Conservation (phyloP, 2,329 filamentous ascomycete genomes). For the Fusarium floridanum region DNA sequence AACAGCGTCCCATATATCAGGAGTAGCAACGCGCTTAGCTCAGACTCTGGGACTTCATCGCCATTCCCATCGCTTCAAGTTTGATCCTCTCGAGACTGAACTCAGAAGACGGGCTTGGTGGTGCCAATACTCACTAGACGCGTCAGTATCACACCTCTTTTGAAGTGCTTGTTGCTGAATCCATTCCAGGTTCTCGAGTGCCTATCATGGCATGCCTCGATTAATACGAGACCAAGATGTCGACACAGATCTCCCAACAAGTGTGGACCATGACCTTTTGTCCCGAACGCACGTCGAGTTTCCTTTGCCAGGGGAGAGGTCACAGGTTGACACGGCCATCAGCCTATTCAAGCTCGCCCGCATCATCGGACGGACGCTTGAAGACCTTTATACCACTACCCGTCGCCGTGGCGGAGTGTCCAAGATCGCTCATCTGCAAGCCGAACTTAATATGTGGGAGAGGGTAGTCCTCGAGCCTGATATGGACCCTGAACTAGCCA, state of each 20-base stretch:
- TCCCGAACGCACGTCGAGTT: constrained; percentile 41
- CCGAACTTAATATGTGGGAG: constrained; percentile 44
- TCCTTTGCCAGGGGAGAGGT: constrained; percentile 42
- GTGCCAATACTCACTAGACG: constrained; percentile 45
- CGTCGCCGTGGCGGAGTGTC: constrained; percentile 41
- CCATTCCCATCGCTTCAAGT: constrained; percentile 45
- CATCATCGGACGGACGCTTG: constrained; percentile 40
- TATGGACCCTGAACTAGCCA: constrained; percentile 8
- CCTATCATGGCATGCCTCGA: constrained; percentile 45
- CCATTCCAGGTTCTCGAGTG: constrained; percentile 37
- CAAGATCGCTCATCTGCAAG: constrained; percentile 41
- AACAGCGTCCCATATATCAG: constrained; percentile 38
- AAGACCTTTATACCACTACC: constrained; percentile 45
- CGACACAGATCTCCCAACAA: constrained; percentile 42
- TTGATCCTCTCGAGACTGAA: constrained; percentile 44
- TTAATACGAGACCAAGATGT: constrained; percentile 46
- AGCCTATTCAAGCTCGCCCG: constrained; percentile 42
- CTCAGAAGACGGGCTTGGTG: constrained; percentile 43
- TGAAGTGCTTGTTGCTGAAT: neutral
- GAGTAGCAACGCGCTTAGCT: constrained; percentile 42
- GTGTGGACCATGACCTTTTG: constrained; percentile 43
- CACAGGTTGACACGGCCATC: constrained; percentile 43
- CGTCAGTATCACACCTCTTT: constrained; percentile 22
- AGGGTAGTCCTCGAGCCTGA: constrained; percentile 16
- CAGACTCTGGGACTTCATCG: constrained; percentile 44